Conservation (phyloP, 805 yeast species). For the Candida taoyuanica region DNA sequence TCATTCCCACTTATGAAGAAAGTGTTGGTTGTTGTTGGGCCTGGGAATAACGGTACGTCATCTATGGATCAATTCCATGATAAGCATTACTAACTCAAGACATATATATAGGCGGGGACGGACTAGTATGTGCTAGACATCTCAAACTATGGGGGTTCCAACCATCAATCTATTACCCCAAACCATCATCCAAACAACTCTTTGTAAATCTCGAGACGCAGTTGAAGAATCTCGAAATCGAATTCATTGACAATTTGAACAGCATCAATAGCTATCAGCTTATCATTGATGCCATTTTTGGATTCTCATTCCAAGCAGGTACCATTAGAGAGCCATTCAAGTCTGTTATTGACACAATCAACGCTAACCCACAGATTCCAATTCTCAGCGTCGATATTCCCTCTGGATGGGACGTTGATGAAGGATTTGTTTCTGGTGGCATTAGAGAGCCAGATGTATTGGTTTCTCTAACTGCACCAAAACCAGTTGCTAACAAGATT, state of each 20-base stretch:
- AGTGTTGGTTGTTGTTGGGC: conserved; percentile 79
- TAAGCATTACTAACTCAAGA: too few relatives aligned
- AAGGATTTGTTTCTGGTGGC: conserved; percentile 56
- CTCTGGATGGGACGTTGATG: conserved; percentile 95
- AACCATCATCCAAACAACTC: conserved; percentile 50
- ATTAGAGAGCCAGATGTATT: conserved; percentile 58
- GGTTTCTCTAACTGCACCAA: conserved; percentile 90
- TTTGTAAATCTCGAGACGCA: conserved; percentile 63
- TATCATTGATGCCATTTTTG: conserved; percentile 82
- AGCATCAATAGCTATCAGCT: conserved; percentile 28
- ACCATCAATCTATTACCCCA: conserved; percentile 81
- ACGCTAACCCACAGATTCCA: conserved; percentile 38
- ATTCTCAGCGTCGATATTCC: conserved; percentile 87
- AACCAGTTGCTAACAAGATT: conserved; percentile 64
- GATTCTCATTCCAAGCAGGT: conserved; percentile 82
- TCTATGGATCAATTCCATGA: background rate
- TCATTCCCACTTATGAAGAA: conserved; percentile 50
- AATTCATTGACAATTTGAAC: conserved; percentile 42
- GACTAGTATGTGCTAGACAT: conserved; percentile 92
- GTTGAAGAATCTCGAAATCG: conserved; percentile 57
- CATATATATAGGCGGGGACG: conserved; percentile 90
- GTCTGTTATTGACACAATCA: conserved; percentile 38
- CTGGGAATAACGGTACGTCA: conserved; percentile 70
- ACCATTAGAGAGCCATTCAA: conserved; percentile 80
- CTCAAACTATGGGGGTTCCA: conserved; percentile 71